These are phyloP conservation scores for Pleurotus tuber-regium DNA, from an alignment of 768 basidiomycete genomes.

Conservation along the genomic window DNA sequence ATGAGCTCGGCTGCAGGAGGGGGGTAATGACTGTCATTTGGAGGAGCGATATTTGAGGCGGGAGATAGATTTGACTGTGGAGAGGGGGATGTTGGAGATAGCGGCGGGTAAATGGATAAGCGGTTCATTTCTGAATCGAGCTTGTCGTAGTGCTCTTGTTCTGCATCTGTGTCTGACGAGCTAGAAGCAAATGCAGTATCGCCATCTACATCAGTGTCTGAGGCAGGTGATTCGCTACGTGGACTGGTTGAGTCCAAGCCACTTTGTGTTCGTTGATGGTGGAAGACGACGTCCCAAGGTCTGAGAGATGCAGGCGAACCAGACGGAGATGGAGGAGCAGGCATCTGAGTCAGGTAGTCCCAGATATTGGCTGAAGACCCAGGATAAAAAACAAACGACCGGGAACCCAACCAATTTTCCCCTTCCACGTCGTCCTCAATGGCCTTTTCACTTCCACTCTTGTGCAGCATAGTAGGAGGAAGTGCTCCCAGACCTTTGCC, in stretches of 20 bases:
- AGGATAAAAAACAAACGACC: conserved; percentile 61
- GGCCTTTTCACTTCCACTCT: background rate
- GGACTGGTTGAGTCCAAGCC: background rate
- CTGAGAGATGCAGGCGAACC: background rate
- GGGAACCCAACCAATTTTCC: conserved; percentile 34
- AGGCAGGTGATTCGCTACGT: background rate
- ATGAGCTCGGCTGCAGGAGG: conserved; percentile 49
- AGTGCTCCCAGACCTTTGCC: conserved; percentile 23
- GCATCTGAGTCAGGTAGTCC: conserved; percentile 66
- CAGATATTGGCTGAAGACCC: conserved; percentile 35
- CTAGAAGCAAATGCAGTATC: background rate
- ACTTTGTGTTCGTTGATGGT: background rate
- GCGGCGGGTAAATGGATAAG: background rate
- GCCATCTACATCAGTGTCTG: background rate
- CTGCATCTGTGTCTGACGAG: background rate
- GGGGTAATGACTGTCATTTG: too few relatives aligned
- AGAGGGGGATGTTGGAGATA: too few relatives aligned
- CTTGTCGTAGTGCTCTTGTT: background rate
- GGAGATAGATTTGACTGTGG: too few relatives aligned
- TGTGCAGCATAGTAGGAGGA: background rate
- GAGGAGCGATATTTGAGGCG: too few relatives aligned
- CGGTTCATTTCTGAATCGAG: background rate
- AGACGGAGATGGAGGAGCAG: background rate
- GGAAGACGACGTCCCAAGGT: too few relatives aligned
- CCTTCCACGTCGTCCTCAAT: background rate